Evolutionary conservation across 106 monocot species (phyloP).

Genomic region (Dioscorea zingiberensis): DNA sequence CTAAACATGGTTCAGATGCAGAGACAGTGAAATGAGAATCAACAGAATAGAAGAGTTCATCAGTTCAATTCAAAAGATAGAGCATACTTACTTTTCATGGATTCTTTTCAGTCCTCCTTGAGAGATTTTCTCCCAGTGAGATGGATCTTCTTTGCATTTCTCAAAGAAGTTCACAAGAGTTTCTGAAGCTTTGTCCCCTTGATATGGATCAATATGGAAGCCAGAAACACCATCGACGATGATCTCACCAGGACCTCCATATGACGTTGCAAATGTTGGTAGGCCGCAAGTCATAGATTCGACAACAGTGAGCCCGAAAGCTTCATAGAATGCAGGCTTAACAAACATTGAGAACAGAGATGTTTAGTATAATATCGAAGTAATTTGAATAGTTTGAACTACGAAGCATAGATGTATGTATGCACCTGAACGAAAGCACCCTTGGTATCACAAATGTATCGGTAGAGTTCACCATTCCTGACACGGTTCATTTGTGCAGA

Average conservation of each 20-base stretch:
- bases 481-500: conserved; percentile 80
- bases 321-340: conserved; percentile 77
- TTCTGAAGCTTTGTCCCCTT: conserved; percentile 52
- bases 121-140: conserved; percentile 56
- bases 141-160: conserved; percentile 44
- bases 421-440: conserved; percentile 71
- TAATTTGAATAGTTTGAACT: background rate
- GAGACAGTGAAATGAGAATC: too few relatives aligned
- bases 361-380: background rate
- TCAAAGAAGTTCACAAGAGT: conserved; percentile 56
- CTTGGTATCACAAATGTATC: conserved; percentile 57
- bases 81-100: conserved; percentile 48
- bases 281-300: conserved; percentile 79
- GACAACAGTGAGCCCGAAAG: conserved; percentile 73
- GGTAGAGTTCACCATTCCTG: conserved; percentile 70
- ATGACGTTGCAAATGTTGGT: conserved; percentile 60
- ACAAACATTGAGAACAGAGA: background rate
- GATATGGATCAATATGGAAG: conserved; percentile 71
- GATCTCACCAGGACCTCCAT: conserved; percentile 63
- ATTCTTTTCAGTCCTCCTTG: conserved; percentile 49
- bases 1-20: conserved; percentile 13
- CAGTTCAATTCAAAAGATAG: too few relatives aligned
- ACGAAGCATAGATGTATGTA: background rate
- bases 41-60: background rate
- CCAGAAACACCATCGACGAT: conserved; percentile 63